These are phyloP conservation scores for Sporothrix curviconia DNA, from an alignment of 2,329 filamentous ascomycete genomes.

Conservation along the genomic window DNA sequence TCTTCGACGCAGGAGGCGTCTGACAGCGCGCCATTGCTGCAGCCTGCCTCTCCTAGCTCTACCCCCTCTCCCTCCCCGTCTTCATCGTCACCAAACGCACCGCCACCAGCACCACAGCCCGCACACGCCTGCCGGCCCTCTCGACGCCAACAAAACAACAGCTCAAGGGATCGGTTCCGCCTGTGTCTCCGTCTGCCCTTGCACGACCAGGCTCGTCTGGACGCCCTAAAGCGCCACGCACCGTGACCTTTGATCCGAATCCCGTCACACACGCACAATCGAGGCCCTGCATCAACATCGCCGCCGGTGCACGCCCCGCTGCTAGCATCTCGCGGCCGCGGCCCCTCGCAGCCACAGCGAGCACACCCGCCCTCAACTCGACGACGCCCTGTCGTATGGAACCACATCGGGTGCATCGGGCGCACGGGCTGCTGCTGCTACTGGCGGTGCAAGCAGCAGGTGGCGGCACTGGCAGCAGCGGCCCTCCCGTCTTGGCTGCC, in stretches of 20 bases:
- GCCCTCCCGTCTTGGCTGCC: slow-evolving; percentile 62
- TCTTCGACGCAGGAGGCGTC: slow-evolving; percentile 6
- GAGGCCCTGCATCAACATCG: slow-evolving; percentile 26
- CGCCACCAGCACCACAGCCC: neutral
- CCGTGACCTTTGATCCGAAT: slow-evolving; percentile 71
- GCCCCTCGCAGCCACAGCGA: slow-evolving; percentile 24
- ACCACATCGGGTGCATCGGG: slow-evolving; percentile 4
- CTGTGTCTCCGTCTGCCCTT: slow-evolving; percentile 17
- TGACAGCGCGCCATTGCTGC: slow-evolving; percentile 22
- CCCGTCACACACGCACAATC: slow-evolving; percentile 56
- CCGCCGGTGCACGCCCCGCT: slow-evolving; percentile 24
- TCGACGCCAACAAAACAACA: slow-evolving; percentile 1
- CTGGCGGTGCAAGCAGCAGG: too few species aligned
- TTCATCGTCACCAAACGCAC: neutral
- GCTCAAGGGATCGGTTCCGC: neutral
- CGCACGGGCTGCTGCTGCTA: too few species aligned
- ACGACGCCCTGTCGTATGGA: slow-evolving; percentile 22
- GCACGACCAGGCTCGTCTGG: slow-evolving; percentile 21
- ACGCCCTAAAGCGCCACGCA: slow-evolving; percentile 47
- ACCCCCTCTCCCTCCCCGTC: neutral
- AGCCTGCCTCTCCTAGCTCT: slow-evolving; percentile 17
- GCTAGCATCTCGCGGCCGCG: slow-evolving; percentile 21
- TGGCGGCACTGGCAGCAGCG: neutral
- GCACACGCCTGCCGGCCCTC: neutral
- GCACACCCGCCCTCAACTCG: slow-evolving; percentile 30